Conservation (phyloP, 2,329 filamentous ascomycete species). For the Penicillium freii region DNA sequence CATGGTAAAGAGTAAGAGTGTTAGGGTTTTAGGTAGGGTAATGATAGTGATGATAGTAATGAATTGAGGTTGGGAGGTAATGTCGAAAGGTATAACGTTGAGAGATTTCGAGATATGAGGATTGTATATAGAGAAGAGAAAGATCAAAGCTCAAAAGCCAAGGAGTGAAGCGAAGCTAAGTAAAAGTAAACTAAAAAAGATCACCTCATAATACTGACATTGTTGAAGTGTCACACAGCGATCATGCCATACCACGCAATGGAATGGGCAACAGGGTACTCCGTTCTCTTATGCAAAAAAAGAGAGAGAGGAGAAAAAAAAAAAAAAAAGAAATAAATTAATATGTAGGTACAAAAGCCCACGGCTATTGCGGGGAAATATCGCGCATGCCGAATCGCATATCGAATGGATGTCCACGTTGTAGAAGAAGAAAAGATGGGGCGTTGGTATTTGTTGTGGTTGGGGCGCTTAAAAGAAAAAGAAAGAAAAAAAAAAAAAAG, state of each 20-base stretch:
- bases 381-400: neutral
- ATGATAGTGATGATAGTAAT: neutral
- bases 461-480: slow-evolving; percentile 27
- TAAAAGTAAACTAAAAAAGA: neutral
- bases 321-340: neutral
- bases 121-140: slow-evolving; percentile 3
- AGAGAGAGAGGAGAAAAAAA: neutral
- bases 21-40: neutral
- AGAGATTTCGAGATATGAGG: neutral
- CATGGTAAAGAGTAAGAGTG: slow-evolving; percentile 21
- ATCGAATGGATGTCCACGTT: neutral
- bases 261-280: slow-evolving; percentile 5
- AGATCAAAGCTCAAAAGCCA: neutral
- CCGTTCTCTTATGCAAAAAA: neutral
- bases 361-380: slow-evolving; percentile 13
- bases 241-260: slow-evolving; percentile 15
- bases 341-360: neutral
- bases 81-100: neutral
- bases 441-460: slow-evolving; percentile 14
- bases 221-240: slow-evolving; percentile 11
- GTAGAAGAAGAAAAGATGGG: neutral
- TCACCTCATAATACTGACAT: slow-evolving; percentile 13
- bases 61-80: neutral
- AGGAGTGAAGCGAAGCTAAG: neutral
- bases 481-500: slow-evolving; percentile 10